Conservation (phyloP, 371 early-diverging fungal genomes). For the Batrachochytrium dendrobatidis region DNA sequence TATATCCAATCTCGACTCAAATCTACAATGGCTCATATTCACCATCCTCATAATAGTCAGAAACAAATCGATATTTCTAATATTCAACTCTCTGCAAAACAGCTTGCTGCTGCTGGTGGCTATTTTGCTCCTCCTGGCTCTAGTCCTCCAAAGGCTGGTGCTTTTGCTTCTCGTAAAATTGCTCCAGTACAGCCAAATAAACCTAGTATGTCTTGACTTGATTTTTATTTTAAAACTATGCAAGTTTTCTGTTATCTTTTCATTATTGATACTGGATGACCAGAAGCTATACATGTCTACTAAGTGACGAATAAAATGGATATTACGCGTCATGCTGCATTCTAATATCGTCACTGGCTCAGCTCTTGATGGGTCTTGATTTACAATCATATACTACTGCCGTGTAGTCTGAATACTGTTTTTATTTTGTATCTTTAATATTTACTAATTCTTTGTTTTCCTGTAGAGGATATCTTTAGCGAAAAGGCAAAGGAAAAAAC, state of each 20-base stretch:
- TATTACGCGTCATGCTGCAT: no score
- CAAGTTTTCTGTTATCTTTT: neutral
- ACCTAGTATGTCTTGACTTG: neutral
- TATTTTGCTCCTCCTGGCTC: constrained; percentile 49
- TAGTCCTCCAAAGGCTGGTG: constrained; percentile 47
- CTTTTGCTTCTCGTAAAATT: constrained; percentile 35
- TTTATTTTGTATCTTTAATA: neutral
- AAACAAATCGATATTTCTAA: no score
- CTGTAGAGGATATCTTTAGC: constrained; percentile 12
- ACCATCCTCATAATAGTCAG: no score
- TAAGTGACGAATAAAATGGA: no score
- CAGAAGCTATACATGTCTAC: no score
- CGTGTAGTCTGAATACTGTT: no score
- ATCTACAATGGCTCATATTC: no score
- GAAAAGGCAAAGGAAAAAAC: constrained; percentile 10
- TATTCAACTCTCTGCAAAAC: no score
- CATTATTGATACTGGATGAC: neutral
- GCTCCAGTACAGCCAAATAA: constrained; percentile 11
- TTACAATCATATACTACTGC: no score
- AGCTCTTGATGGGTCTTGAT: no score
- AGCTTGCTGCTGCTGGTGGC: constrained; percentile 34
- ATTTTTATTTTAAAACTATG: neutral
- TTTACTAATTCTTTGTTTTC: neutral
- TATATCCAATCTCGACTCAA: no score
- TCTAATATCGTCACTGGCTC: no score